Conservation (phyloP, 495 filamentous ascomycete genomes). For the Neurospora sublineolata region DNA sequence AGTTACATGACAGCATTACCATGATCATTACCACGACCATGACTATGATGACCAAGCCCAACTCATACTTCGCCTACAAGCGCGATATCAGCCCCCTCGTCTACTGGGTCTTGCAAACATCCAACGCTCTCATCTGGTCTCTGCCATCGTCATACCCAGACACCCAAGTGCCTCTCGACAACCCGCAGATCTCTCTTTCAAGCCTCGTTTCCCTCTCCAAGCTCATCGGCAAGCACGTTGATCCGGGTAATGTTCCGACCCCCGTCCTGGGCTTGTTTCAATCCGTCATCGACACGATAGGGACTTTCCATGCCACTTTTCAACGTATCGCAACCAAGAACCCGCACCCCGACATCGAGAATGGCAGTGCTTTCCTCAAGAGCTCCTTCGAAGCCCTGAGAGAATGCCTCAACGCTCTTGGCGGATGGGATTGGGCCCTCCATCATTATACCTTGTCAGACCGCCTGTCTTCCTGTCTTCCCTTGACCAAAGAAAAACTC, state of each 20-base stretch:
- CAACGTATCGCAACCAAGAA: constrained; percentile 19
- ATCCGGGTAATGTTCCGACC: constrained; percentile 8
- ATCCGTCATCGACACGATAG: constrained; percentile 20
- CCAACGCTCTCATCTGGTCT: constrained; percentile 20
- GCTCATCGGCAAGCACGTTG: constrained; percentile 24
- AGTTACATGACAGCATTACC: background rate
- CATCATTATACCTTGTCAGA: background rate
- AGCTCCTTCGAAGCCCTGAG: constrained; percentile 29
- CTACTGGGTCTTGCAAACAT: constrained; percentile 31
- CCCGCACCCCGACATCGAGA: constrained; percentile 26
- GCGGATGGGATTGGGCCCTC: background rate
- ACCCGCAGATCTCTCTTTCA: constrained; percentile 16
- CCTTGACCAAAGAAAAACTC: constrained; percentile 11
- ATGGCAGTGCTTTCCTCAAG: constrained; percentile 29
- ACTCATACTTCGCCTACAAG: constrained; percentile 27
- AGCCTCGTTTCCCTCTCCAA: constrained; percentile 21
- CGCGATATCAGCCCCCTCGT: constrained; percentile 26
- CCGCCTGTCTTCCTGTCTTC: background rate
- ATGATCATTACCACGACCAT: background rate
- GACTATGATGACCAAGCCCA: background rate
- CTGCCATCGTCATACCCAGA: background rate
- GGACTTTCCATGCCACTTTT: constrained; percentile 10
- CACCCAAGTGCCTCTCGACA: background rate
- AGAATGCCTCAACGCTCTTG: constrained; percentile 12
- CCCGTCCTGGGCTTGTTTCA: constrained; percentile 20